A percentile compares a stretch with the other conserved stretches of the same genome.
These are phyloP conservation scores for Penicillium salamii DNA, from an alignment of 495 filamentous ascomycete genomes.

Conservation along the genomic window DNA sequence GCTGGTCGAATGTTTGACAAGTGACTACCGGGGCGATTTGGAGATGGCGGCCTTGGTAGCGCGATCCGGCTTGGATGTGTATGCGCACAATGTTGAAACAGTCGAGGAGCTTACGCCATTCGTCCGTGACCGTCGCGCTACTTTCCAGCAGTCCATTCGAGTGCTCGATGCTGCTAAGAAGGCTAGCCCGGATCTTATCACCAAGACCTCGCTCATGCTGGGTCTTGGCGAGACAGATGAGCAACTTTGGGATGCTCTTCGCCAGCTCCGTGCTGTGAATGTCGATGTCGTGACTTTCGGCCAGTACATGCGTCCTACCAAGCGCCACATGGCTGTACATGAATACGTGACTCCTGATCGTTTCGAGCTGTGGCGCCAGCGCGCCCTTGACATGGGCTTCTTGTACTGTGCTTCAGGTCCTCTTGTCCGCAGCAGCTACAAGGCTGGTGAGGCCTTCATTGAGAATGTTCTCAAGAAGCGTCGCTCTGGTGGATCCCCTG, in stretches of 20 bases:
- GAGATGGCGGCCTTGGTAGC: slow-evolving; percentile 83
- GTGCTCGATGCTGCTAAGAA: slow-evolving; percentile 83
- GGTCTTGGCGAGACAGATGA: slow-evolving; percentile 89
- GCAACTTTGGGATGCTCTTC: slow-evolving; percentile 78
- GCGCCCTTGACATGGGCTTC: slow-evolving; percentile 93
- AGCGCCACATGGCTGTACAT: slow-evolving; percentile 93
- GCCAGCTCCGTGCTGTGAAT: slow-evolving; percentile 71
- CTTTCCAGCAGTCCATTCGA: slow-evolving; percentile 77
- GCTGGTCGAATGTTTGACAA: slow-evolving; percentile 92
- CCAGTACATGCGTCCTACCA: slow-evolving; percentile 98
- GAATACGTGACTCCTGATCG: slow-evolving; percentile 87
- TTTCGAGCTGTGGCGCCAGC: slow-evolving; percentile 87
- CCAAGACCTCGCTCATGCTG: slow-evolving; percentile 97
- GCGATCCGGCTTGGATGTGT: slow-evolving; percentile 86
- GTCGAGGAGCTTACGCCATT: slow-evolving; percentile 85
- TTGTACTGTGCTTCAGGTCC: slow-evolving; percentile 93
- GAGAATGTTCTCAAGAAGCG: slow-evolving; percentile 96
- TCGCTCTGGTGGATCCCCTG: slow-evolving; percentile 36
- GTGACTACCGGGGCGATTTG: slow-evolving; percentile 79
- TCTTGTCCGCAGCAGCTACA: slow-evolving; percentile 89
- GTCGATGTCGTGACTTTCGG: slow-evolving; percentile 98
- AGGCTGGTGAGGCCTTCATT: slow-evolving; percentile 97
- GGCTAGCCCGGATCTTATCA: slow-evolving; percentile 72
- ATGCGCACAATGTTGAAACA: slow-evolving; percentile 96
- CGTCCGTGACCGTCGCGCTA: slow-evolving; percentile 86